Evolutionary conservation across 129 eudicot genomes (phyloP).

Genomic region (Arctium lappa): DNA sequence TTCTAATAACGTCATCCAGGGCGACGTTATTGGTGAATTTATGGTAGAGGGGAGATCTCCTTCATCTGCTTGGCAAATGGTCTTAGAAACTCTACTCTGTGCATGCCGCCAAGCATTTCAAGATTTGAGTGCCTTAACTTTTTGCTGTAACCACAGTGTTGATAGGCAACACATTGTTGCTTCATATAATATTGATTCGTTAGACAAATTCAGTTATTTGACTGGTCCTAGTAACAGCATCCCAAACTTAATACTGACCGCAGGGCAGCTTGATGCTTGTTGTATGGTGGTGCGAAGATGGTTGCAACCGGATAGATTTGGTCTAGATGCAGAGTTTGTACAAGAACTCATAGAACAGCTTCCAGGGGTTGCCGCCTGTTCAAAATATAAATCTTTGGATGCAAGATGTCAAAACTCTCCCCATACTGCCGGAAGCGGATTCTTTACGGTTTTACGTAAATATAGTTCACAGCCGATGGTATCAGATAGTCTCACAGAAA

Average conservation of each 20-base stretch:
- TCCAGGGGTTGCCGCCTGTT: slow-evolving; percentile 54
- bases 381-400: slow-evolving; percentile 44
- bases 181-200: slow-evolving; percentile 28
- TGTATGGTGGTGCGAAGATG: slow-evolving; percentile 46
- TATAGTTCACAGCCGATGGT: slow-evolving; percentile 22
- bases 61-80: slow-evolving; percentile 70
- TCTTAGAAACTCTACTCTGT: slow-evolving; percentile 40
- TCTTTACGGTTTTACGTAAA: slow-evolving; percentile 46
- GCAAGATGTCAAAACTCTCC: slow-evolving; percentile 38
- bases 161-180: slow-evolving; percentile 15
- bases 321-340: slow-evolving; percentile 77
- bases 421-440: slow-evolving; percentile 68
- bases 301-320: slow-evolving; percentile 73
- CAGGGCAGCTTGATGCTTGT: slow-evolving; percentile 40
- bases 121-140: slow-evolving; percentile 38
- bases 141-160: slow-evolving; percentile 63
- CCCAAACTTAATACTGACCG: slow-evolving; percentile 39
- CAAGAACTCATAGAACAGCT: slow-evolving; percentile 87
- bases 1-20: slow-evolving; percentile 25
- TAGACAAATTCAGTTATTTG: slow-evolving; percentile 52
- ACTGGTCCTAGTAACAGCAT: slow-evolving; percentile 31
- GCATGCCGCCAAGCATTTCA: slow-evolving; percentile 53
- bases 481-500: slow-evolving; percentile 28
- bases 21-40: slow-evolving; percentile 65
- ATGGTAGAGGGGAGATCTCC: slow-evolving; percentile 67